Percentiles rank a stretch among this genome's conserved stretches.
These are phyloP conservation scores for Amaranthus hypochondriacus DNA, from an alignment of 148 eudicot species.

Conservation along the genomic window DNA sequence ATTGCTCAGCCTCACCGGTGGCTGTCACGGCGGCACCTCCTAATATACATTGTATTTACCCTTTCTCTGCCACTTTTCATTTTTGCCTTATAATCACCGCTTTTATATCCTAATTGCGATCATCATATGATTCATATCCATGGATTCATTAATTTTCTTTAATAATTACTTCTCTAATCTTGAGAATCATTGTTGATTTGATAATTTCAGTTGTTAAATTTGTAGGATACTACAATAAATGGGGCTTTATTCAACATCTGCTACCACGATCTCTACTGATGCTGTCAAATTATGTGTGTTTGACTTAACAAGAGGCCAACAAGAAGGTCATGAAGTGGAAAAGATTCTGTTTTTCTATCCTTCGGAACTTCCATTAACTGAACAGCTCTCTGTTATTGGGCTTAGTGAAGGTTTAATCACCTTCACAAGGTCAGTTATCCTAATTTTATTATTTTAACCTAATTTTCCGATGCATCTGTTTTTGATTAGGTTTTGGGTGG, in stretches of 20 bases:
- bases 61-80: no score
- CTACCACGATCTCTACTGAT: slow-evolving; percentile 39
- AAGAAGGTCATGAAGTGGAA: slow-evolving; percentile 86
- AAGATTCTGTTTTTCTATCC: slow-evolving; percentile 83
- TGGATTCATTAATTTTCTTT: no score
- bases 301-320: slow-evolving; percentile 82
- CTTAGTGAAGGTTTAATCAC: slow-evolving; percentile 95
- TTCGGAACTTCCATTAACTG: slow-evolving; percentile 59
- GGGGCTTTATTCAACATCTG: slow-evolving; percentile 55
- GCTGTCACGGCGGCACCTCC: no score
- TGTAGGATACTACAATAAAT: slow-evolving; percentile 28
- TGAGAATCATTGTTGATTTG: slow-evolving; percentile 13
- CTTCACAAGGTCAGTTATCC: slow-evolving; percentile 63
- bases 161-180: background rate
- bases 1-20: no score
- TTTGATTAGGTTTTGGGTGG: background rate
- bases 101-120: no score
- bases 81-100: no score
- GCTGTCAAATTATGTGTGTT: slow-evolving; percentile 76
- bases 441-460: background rate
- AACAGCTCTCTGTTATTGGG: slow-evolving; percentile 83
- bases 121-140: no score
- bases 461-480: background rate
- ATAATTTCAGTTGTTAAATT: slow-evolving; percentile 14
- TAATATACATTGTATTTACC: no score